Evolutionary conservation across 2,329 filamentous ascomycete species (phyloP).

Genomic region (Hypoxylon sp.): DNA sequence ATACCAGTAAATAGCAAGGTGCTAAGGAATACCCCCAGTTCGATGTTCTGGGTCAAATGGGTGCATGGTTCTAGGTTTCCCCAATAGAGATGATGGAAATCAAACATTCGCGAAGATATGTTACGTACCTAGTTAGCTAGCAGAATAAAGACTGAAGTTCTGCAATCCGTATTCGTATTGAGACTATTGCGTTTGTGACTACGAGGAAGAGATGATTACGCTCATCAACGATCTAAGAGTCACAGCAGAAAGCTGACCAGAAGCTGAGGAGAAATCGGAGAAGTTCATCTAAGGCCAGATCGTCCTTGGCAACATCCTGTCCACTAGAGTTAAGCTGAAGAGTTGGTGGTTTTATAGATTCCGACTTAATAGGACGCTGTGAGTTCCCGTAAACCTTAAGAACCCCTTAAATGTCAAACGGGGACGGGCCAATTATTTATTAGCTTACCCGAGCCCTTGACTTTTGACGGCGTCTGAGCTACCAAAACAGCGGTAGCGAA

Average conservation of each 20-base stretch:
- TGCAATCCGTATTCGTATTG: too few species aligned
- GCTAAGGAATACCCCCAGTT: slow-evolving; percentile 21
- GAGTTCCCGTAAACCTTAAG: neutral
- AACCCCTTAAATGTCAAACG: neutral
- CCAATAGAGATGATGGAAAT: slow-evolving; percentile 23
- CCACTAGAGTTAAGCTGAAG: too few species aligned
- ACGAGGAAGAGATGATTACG: too few species aligned
- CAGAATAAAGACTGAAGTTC: slow-evolving; percentile 19
- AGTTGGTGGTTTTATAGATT: neutral
- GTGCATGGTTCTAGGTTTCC: slow-evolving; percentile 11
- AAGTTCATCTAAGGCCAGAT: neutral
- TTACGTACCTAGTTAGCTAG: slow-evolving; percentile 20
- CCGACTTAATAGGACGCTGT: neutral
- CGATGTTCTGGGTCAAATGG: slow-evolving; percentile 14
- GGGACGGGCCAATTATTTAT: neutral
- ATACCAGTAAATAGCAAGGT: slow-evolving; percentile 7
- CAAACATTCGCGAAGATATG: slow-evolving; percentile 1
- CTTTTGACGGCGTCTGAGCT: neutral
- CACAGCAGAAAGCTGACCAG: neutral
- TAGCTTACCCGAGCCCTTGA: neutral
- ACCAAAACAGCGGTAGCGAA: neutral
- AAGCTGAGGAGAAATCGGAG: neutral
- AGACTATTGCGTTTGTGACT: too few species aligned
- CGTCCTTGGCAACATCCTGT: neutral
- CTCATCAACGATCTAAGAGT: too few species aligned